A percentile compares a stretch with the other conserved stretches of the same genome.
These are phyloP conservation scores for Kockiozyma suomiensis DNA, from an alignment of 805 yeast species.

Conservation along the genomic window DNA sequence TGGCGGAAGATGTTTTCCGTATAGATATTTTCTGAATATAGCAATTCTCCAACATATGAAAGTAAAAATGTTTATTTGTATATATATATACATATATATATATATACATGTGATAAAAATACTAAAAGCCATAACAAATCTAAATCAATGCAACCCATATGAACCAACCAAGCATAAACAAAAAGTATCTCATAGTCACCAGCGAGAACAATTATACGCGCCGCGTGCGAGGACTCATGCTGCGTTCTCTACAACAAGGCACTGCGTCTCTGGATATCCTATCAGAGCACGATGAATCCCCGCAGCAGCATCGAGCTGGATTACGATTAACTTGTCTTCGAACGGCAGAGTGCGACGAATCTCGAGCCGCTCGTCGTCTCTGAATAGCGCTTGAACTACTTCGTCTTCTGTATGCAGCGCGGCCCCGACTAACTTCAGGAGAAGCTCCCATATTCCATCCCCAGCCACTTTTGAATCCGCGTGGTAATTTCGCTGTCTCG, in stretches of 20 bases:
- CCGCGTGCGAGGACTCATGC: constrained; percentile 15
- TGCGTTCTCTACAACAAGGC: constrained; percentile 13
- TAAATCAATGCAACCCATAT: constrained; percentile 1
- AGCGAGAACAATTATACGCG: background rate
- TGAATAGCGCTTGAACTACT: constrained; percentile 1
- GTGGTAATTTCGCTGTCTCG: constrained; percentile 8
- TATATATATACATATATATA: background rate
- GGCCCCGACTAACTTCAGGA: background rate
- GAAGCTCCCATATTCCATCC: constrained; percentile 19
- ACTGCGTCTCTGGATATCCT: background rate
- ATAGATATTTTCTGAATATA: background rate
- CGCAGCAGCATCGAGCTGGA: constrained; percentile 12
- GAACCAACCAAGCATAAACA: background rate
- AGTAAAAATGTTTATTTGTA: background rate
- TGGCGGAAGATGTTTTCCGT: constrained; percentile 30
- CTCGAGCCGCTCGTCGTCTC: background rate
- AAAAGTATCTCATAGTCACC: background rate
- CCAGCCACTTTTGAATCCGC: constrained; percentile 31
- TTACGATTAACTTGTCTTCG: background rate
- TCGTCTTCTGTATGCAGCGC: constrained; percentile 8
- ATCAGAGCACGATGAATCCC: constrained; percentile 1
- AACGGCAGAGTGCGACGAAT: background rate
- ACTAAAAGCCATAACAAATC: background rate
- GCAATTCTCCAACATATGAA: too few species aligned
- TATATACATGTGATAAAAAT: background rate